phyloP scores from a whole-genome alignment of 164 flowering plant genomes.

The Vitis rupestris region DNA sequence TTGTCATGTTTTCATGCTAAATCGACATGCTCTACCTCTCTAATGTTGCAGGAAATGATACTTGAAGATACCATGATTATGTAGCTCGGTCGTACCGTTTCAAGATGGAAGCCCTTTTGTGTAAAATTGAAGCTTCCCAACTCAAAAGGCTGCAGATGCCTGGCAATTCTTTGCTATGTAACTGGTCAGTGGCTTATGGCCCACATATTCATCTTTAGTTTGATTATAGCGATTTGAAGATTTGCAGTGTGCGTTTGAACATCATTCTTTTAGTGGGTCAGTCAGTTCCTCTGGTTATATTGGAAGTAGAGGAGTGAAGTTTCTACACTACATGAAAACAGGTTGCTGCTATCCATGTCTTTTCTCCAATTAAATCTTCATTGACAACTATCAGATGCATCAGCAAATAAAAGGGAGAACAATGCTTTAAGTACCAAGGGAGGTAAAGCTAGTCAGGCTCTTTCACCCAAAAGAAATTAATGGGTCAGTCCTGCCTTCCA shows the following conservation, averaged over 20 bases:
- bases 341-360: neutral
- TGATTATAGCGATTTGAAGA: neutral
- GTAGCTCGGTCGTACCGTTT: slow-evolving; percentile 7
- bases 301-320: slow-evolving; percentile 2
- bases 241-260: neutral
- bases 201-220: slow-evolving; percentile 4
- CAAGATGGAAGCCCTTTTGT: slow-evolving; percentile 5
- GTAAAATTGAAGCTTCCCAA: slow-evolving; percentile 4
- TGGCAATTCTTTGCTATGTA: neutral
- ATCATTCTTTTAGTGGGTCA: slow-evolving; percentile 4
- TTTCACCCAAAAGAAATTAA: neutral
- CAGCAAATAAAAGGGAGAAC: slow-evolving; percentile 3
- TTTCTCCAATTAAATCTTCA: slow-evolving; percentile 5
- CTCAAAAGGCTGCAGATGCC: slow-evolving; percentile 5
- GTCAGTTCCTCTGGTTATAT: neutral
- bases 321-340: neutral
- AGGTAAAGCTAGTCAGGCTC: neutral
- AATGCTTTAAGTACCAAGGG: slow-evolving; percentile 5
- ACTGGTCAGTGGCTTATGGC: slow-evolving; percentile 8
- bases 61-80: slow-evolving; percentile 22
- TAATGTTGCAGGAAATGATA: slow-evolving; percentile 38
- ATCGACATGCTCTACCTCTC: neutral
- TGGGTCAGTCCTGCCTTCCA: slow-evolving; percentile 13
- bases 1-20: too few relatives aligned
- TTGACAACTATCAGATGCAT: slow-evolving; percentile 7